Base-by-base conservation (phyloP, 495 filamentous ascomycete species). In the Lindgomyces ingoldianus region DNA sequence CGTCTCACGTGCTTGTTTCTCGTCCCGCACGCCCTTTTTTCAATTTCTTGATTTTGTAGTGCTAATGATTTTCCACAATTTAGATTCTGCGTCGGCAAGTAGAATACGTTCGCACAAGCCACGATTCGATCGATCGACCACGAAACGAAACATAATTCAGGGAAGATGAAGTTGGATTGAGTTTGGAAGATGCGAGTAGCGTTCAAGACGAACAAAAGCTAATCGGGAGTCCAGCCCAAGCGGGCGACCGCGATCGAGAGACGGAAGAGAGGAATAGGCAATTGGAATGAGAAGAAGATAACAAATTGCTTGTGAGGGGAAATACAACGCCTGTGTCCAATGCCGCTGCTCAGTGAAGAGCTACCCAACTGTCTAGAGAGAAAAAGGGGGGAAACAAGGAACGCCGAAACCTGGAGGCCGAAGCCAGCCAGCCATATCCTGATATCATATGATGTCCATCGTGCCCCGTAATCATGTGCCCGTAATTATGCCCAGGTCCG, bases 81-180 rank as follows among this genome's bases (percentile, higher is more conserved):
- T 45, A 76, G 74, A 51, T 90, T 89, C 73, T 90, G 87, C 65
- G 87, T 90, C n/a, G 87, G 87, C 36, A 90, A 90, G 69, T 90
- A 70, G 80, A 51, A 22, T n/a, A 22, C 10, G 33, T 11, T 22
- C 24, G 48, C 3, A 14, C 29, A 55, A 41, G 8, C 9, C 19
- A 8, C n/a, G 11, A 19, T 25, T 22, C n/a, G 41, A n/a, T 11
- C 6, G 27, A 21, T 16, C 49, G 26, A 36, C 1, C 30, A 8
- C 6, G 9, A 25, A 53, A 4, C 2, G 22, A 22, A 10, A 29
- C 49, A 1, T 16, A 52, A 39, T 6, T 39, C 49, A 25, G 11
- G 29, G 22, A 10, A 27, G 12, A 24, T 18, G 12, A n/a, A 3
- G 14, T 18, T 8, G 52, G 30, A 29, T 36, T 26, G 55, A 24